A percentile compares a stretch with the other conserved stretches of the same genome.
Evolutionary conservation across 768 basidiomycete genomes (phyloP).

Genomic region (Cyclocybe aegerita): DNA sequence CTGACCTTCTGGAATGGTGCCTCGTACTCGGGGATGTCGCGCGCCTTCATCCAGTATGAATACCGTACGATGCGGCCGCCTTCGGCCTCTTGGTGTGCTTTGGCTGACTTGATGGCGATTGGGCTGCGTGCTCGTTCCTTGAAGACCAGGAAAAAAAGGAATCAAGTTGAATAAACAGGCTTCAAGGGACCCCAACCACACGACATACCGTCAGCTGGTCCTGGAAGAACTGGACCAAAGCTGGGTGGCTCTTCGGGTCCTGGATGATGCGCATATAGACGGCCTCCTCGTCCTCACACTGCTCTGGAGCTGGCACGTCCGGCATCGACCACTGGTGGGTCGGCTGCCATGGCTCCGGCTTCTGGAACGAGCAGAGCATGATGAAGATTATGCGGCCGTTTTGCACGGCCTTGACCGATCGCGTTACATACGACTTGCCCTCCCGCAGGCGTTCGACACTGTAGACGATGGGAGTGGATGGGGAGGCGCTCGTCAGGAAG

Average conservation of each 20-base stretch:
- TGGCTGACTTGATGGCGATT: conserved; percentile 60
- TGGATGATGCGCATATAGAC: conserved; percentile 29
- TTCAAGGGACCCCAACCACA: not conserved
- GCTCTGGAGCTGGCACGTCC: conserved; percentile 53
- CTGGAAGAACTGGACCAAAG: conserved; percentile 30
- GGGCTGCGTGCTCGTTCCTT: conserved; percentile 73
- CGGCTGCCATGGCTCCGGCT: conserved; percentile 76
- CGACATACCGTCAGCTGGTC: conserved; percentile 26
- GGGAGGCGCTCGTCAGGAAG: conserved; percentile 75
- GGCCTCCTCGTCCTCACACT: conserved; percentile 61
- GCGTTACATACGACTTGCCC: conserved; percentile 72
- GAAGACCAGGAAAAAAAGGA: not conserved
- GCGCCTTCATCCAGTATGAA: conserved; percentile 83
- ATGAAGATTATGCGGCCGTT: conserved; percentile 50
- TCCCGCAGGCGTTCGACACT: conserved; percentile 74
- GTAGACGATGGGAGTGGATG: conserved; percentile 74
- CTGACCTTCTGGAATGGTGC: conserved; percentile 75
- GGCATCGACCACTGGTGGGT: conserved; percentile 71
- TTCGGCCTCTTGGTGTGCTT: conserved; percentile 35
- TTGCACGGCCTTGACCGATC: conserved; percentile 59
- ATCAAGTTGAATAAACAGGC: not conserved
- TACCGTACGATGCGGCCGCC: conserved; percentile 47
- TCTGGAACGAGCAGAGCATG: conserved; percentile 81
- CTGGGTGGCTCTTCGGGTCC: conserved; percentile 30
- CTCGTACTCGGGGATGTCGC: conserved; percentile 63